phyloP scores from a whole-genome alignment of 192 early-diverging fungal genomes.

The Phlyctochytrium arcticum region DNA sequence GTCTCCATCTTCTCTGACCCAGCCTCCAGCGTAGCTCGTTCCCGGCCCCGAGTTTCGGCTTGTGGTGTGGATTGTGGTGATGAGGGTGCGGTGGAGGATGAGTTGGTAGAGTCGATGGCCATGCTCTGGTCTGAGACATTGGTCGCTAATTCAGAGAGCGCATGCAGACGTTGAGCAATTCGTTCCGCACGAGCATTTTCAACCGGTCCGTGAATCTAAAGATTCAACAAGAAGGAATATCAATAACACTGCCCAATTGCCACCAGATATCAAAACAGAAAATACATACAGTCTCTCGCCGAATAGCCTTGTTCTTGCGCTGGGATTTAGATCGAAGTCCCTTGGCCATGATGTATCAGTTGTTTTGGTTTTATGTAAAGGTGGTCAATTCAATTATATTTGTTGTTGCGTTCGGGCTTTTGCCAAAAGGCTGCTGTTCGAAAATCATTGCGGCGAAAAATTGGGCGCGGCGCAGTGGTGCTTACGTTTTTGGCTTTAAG shows the following conservation, averaged over 20 bases:
- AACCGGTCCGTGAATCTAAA: constrained; percentile 22
- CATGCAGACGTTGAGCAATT: neutral
- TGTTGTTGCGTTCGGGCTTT: no score
- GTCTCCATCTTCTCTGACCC: neutral
- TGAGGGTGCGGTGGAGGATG: neutral
- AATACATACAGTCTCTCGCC: constrained; percentile 2
- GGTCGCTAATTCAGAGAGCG: no score
- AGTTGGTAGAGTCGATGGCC: neutral
- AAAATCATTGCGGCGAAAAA: no score
- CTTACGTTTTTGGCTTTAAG: no score
- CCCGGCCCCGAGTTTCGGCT: neutral
- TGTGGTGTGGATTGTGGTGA: neutral
- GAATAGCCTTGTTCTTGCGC: constrained; percentile 2
- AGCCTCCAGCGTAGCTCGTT: constrained; percentile 4
- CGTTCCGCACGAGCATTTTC: constrained; percentile 26
- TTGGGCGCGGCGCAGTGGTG: no score
- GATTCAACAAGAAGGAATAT: no score
- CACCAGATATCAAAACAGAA: neutral
- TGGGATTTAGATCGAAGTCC: constrained; percentile 23
- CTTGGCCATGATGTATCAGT: constrained; percentile 24
- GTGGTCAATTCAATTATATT: no score
- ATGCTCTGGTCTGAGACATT: neutral
- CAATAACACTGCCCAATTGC: neutral
- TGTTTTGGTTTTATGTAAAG: no score
- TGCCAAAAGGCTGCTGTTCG: no score